Base-by-base conservation (phyloP, 2,329 filamentous ascomycete species). In the Alternaria sp. region DNA sequence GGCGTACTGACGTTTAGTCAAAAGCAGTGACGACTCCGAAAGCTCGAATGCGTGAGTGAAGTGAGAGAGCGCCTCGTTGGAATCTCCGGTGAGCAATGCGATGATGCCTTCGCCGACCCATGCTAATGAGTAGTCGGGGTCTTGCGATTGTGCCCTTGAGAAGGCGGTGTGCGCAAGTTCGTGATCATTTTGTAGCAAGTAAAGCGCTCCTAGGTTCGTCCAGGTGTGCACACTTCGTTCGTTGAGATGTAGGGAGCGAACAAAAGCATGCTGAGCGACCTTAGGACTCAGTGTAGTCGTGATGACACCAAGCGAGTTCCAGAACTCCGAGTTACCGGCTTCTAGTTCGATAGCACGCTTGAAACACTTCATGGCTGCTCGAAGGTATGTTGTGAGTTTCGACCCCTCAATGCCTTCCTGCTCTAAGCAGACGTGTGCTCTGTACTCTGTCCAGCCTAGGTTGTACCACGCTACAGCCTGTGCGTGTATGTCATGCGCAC, bases 381-480 rank as follows among this genome's bases (percentile, higher is more conserved):
- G 94, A 50, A 96, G 84, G 69, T 93, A 93, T 69, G 86, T 86
- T 72, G 86, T 90, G 73, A 88, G 89, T 10, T 67, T 68, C 17
- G 68, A 59, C 5, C 67, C 68, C n/a, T 70, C 54, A 2, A 67
- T 52, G 3, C 54, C 59, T 55, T 79, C 76, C 1, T 78, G 77
- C 36, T 86, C 86, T 19, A 93, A 83, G 73, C 89, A 92, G 11
- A 85, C 82, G 74, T 96, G 92, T 1, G 93, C 92, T 47, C 91
- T 88, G 76, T 96, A 89, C 78, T 99, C 96, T 1, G 93, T 92
- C 92, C 94, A 98, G 45, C 96, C 96, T 17, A 99, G 84, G 74
- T 99, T 99, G 81, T 97, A 99, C 86, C 95, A 96, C 0, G 94
- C 93, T n/a, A 98, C 92, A 1, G 96, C 93, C 80, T 96, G 94